Evolutionary conservation across 192 early-diverging fungal genomes (phyloP).

Genomic region (Geranomyces variabilis): DNA sequence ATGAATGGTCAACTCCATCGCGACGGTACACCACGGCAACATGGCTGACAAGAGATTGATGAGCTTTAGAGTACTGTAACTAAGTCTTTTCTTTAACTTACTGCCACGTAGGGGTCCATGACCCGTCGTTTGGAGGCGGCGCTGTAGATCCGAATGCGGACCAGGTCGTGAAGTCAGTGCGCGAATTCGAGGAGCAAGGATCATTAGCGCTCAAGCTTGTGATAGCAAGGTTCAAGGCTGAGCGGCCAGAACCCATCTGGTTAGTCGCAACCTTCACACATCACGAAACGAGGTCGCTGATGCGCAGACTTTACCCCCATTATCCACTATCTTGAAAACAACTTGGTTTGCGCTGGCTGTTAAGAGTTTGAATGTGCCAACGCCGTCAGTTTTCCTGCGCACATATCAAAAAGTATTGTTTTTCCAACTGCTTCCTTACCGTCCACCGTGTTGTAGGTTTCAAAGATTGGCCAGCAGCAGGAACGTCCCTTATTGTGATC

Average conservation of each 20-base stretch:
- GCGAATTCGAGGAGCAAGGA: background rate
- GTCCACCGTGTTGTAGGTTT: conserved; percentile 16
- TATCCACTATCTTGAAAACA: conserved; percentile 10
- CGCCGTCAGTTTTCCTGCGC: no score
- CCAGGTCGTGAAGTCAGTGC: background rate
- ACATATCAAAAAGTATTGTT: no score
- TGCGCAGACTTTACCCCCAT: background rate
- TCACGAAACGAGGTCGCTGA: background rate
- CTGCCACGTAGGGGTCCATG: conserved; percentile 8
- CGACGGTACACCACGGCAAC: conserved; percentile 9
- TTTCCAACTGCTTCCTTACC: background rate
- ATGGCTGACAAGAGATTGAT: background rate
- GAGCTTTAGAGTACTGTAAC: no score
- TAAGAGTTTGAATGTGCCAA: no score
- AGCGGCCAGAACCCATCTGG: no score
- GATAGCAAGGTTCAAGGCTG: no score
- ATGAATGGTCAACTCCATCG: background rate
- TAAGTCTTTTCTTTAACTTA: background rate
- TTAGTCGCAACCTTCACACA: no score
- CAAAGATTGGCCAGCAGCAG: conserved; percentile 19
- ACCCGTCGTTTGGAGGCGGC: no score
- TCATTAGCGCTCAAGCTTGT: background rate
- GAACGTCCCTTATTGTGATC: conserved; percentile 6
- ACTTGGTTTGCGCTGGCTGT: conserved; percentile 1
- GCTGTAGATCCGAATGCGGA: conserved; percentile 3